Conservation (phyloP, 1,284 basidiomycete genomes). For the Stygiomarasmius scandens region DNA sequence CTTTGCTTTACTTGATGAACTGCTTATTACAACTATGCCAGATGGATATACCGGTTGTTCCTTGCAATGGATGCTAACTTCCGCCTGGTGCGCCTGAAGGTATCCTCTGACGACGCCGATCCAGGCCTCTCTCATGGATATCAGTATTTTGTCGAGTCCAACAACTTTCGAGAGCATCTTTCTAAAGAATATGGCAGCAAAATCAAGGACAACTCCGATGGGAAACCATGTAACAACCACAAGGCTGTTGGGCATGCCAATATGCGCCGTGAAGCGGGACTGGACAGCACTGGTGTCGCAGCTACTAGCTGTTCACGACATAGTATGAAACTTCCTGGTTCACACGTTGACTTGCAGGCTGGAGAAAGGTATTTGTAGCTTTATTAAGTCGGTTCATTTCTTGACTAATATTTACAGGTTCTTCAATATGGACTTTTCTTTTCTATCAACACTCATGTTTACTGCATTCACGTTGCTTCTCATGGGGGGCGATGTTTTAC, state of each 20-base stretch:
- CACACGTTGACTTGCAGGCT: not conserved
- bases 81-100: not conserved
- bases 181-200: not conserved
- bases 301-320: too few species aligned
- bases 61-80: not conserved
- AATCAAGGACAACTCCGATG: not conserved
- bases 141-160: not conserved
- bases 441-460: not conserved
- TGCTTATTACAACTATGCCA: not conserved
- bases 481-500: not conserved
- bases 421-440: constrained; percentile 3
- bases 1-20: not conserved
- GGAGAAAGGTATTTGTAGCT: not conserved
- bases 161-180: not conserved
- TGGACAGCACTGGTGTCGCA: too few species aligned
- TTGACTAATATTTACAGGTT: not conserved
- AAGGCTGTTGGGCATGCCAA: too few species aligned
- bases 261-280: too few species aligned
- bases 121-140: not conserved
- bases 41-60: not conserved
- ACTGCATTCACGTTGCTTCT: not conserved
- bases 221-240: not conserved
- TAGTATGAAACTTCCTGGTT: not conserved
- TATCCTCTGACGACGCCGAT: not conserved
- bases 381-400: too few species aligned